Evolutionary conservation across 176 grass and related monocot genomes (phyloP).

Genomic region (Cenchrus fungigraminus): DNA sequence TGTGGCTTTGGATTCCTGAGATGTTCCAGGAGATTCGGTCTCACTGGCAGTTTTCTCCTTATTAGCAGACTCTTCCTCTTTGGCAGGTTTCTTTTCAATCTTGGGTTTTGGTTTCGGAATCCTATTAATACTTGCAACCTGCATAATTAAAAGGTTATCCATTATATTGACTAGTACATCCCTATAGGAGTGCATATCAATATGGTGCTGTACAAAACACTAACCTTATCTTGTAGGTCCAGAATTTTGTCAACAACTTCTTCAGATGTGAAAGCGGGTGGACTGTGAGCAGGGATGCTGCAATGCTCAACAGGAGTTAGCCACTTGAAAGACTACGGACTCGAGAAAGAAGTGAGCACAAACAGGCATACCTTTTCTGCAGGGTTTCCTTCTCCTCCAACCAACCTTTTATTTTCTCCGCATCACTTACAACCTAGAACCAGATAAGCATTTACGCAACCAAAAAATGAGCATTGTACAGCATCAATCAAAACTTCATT

Average conservation of each 20-base stretch:
- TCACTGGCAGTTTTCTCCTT: slow-evolving; percentile 56
- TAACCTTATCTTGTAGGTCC: slow-evolving; percentile 84
- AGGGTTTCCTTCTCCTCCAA: slow-evolving; percentile 79
- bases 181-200: background rate
- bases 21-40: slow-evolving; percentile 28
- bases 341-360: background rate
- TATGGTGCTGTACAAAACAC: slow-evolving; percentile 16
- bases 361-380: slow-evolving; percentile 78
- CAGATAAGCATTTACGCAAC: slow-evolving; percentile 24
- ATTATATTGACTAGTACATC: background rate
- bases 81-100: slow-evolving; percentile 80
- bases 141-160: background rate
- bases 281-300: slow-evolving; percentile 62
- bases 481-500: slow-evolving; percentile 6
- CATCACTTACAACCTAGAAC: slow-evolving; percentile 74
- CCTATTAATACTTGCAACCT: slow-evolving; percentile 88
- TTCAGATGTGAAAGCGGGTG: slow-evolving; percentile 84
- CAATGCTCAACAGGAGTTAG: slow-evolving; percentile 35
- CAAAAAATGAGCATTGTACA: slow-evolving; percentile 41
- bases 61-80: slow-evolving; percentile 64
- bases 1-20: slow-evolving; percentile 43
- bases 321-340: background rate
- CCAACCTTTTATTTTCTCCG: slow-evolving; percentile 86
- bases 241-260: slow-evolving; percentile 76
- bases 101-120: slow-evolving; percentile 99